Evolutionary conservation across 2,329 filamentous ascomycete species (phyloP).

Genomic region (Cyclaneusma minus): DNA sequence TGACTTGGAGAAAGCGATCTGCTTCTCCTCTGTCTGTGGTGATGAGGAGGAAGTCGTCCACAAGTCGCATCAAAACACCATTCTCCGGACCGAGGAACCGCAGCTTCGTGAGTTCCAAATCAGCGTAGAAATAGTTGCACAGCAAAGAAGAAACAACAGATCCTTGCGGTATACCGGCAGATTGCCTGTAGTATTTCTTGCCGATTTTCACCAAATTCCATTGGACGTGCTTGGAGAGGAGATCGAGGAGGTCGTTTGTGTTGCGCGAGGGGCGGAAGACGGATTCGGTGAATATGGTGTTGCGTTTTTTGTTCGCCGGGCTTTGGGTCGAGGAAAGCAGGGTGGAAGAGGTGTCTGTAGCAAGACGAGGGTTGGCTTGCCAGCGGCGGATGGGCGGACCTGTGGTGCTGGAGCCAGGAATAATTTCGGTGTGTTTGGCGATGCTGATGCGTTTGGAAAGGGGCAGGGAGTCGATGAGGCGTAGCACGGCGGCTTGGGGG

Average conservation of each 20-base stretch:
- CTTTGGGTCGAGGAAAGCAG: too few relatives aligned
- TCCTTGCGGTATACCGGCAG: slow-evolving; percentile 80
- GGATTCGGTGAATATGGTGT: slow-evolving; percentile 66
- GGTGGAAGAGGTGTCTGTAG: background rate
- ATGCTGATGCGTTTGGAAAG: slow-evolving; percentile 50
- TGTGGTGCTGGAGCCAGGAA: slow-evolving; percentile 21
- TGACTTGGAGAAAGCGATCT: slow-evolving; percentile 54
- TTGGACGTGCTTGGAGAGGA: slow-evolving; percentile 67
- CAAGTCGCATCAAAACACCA: slow-evolving; percentile 62
- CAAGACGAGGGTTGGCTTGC: slow-evolving; percentile 5
- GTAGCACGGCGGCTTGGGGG: slow-evolving; percentile 60
- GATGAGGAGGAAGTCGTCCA: slow-evolving; percentile 88
- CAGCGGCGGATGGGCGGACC: slow-evolving; percentile 10
- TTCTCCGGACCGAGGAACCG: slow-evolving; percentile 43
- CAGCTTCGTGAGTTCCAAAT: slow-evolving; percentile 59
- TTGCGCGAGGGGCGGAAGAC: slow-evolving; percentile 40
- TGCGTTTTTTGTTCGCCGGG: slow-evolving; percentile 30
- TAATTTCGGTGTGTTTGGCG: slow-evolving; percentile 60
- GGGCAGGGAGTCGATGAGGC: slow-evolving; percentile 44
- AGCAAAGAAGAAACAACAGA: slow-evolving; percentile 75
- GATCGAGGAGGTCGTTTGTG: slow-evolving; percentile 43
- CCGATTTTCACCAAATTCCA: slow-evolving; percentile 79
- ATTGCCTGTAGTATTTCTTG: slow-evolving; percentile 78
- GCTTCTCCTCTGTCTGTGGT: slow-evolving; percentile 56
- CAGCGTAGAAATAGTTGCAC: slow-evolving; percentile 92